Base-by-base conservation (phyloP, 768 basidiomycete genomes). In the Goffeauzyma gilvescens region DNA sequence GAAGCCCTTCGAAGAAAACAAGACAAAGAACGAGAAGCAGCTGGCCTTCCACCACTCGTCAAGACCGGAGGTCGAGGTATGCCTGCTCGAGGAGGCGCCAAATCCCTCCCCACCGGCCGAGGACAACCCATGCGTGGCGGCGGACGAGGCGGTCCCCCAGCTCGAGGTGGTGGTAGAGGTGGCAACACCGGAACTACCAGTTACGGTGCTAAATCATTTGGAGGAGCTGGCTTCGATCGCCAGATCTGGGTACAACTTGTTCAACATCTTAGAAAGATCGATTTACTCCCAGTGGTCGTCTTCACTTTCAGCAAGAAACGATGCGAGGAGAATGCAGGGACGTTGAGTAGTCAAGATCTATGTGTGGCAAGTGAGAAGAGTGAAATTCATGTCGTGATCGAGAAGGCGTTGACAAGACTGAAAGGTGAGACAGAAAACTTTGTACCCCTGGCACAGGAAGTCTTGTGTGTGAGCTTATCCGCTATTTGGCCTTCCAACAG, bases 261-360 rank as follows among this genome's bases (percentile, higher is more conserved):
- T 31, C 78, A 54, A 31, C 73, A 81, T 55, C 70, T 98, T 44
- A 75, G 78, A 55, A 96, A 95, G 67, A 76, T 80, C 49, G 66
- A 70, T 15, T 71, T 98, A 4, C 71, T 98, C 6, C 93, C 93
- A 1, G 86, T 89, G 12, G 93, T 98, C 24, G 75, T 93, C 22
- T 98, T 98, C 66, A 89, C 90, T 0, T 79, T 98, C 52, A 93
- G 86, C 22, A 98, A 98, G 69, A 89, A 87, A 63, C 71, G 75
- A 42, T 98, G 93, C 57, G 93, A 98, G 65, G 93, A 96, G 65
- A 84, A 98, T 57, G 93, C 93, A 4, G 72, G 70, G 7, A 93
- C 83, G 2, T 65, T 98, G 42, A 80, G 76, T 1, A 87, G 89
- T 62, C 70, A 75, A 24, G 87, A 98, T 65, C 67, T 98, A 26